Evolutionary conservation across 2,329 filamentous ascomycete species (phyloP).

Genomic region (Juglanconis sp.): DNA sequence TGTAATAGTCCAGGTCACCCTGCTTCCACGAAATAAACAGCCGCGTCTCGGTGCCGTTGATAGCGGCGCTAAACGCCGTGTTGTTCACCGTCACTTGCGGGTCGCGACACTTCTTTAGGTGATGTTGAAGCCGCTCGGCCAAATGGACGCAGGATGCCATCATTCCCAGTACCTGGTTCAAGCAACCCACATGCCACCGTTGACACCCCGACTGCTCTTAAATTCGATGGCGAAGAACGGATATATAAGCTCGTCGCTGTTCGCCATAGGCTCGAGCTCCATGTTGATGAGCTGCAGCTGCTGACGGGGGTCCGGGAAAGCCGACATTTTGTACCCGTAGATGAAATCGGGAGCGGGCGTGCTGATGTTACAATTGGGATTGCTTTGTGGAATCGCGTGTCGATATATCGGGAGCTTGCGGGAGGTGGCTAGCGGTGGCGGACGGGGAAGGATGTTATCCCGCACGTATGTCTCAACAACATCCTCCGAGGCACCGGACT

Average conservation of each 20-base stretch:
- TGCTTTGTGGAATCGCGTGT: too few species aligned
- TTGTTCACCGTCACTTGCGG: not conserved
- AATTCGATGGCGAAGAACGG: slow-evolving; percentile 31
- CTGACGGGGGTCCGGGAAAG: not conserved
- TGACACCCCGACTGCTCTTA: slow-evolving; percentile 30
- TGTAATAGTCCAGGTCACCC: slow-evolving; percentile 29
- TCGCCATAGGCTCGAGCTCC: slow-evolving; percentile 18
- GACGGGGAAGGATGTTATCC: too few species aligned
- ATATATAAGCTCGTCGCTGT: slow-evolving; percentile 20
- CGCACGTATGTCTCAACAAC: too few species aligned
- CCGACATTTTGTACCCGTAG: too few species aligned
- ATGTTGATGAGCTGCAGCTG: slow-evolving; percentile 23
- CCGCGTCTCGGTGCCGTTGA: slow-evolving; percentile 26
- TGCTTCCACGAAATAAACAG: slow-evolving; percentile 35
- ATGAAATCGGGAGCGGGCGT: too few species aligned
- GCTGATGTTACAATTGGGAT: too few species aligned
- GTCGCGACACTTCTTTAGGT: not conserved
- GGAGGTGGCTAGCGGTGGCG: too few species aligned
- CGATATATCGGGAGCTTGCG: too few species aligned
- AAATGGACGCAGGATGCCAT: not conserved
- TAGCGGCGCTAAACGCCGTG: not conserved
- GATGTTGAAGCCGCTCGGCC: not conserved
- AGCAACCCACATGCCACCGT: slow-evolving; percentile 13
- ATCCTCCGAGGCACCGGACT: too few species aligned
- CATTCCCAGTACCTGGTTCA: slow-evolving; percentile 33